Conservation (phyloP, 2,329 filamentous ascomycete species). For the Diplodia seriata region DNA sequence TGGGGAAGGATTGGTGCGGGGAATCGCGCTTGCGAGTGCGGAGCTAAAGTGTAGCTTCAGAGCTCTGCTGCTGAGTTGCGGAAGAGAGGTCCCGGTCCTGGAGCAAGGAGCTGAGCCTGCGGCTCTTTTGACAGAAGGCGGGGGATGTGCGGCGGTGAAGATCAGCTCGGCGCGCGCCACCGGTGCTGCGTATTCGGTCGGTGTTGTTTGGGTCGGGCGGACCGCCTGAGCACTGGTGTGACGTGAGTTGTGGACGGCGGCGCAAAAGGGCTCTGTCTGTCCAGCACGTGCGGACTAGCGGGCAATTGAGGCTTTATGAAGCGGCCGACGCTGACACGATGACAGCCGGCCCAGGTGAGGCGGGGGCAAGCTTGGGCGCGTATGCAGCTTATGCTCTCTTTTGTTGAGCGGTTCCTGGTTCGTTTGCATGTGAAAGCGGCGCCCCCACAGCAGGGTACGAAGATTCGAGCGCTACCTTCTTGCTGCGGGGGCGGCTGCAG, state of each 20-base stretch:
- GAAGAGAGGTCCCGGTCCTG: not conserved
- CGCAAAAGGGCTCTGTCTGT: not conserved
- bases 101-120: slow-evolving; percentile 3
- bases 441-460: not conserved
- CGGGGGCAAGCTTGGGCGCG: slow-evolving; percentile 26
- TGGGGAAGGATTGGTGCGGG: slow-evolving; percentile 7
- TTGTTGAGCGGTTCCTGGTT: slow-evolving; percentile 27
- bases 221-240: slow-evolving; percentile 4
- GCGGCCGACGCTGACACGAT: not conserved
- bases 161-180: slow-evolving; percentile 21
- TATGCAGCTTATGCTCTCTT: slow-evolving; percentile 30
- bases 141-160: slow-evolving; percentile 21
- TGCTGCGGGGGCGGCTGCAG: too few species aligned
- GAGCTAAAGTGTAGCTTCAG: not conserved
- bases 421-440: slow-evolving; percentile 27
- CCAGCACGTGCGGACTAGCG: slow-evolving; percentile 24
- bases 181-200: slow-evolving; percentile 7
- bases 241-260: slow-evolving; percentile 21
- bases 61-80: not conserved
- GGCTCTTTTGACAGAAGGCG: slow-evolving; percentile 15
- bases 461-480: too few species aligned
- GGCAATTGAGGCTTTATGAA: slow-evolving; percentile 29
- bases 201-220: slow-evolving; percentile 16
- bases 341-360: slow-evolving; percentile 8
- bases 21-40: not conserved